Evolutionary conservation across 208 protist genomes (phyloP).

Genomic region (Trypanosoma caninum): DNA sequence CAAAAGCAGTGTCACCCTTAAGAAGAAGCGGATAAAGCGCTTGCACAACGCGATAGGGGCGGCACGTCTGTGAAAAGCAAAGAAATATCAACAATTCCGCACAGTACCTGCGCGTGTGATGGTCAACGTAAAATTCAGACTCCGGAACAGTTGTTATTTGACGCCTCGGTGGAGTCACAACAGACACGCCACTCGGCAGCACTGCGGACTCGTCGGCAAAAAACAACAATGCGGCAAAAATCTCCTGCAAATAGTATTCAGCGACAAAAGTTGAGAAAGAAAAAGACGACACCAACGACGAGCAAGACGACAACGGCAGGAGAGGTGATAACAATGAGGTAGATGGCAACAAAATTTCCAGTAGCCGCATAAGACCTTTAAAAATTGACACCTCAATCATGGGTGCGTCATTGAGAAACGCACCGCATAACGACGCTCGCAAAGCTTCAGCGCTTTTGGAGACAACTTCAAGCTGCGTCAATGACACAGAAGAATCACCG

Average conservation of each 20-base stretch:
- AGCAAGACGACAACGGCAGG: too few relatives aligned
- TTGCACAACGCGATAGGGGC: conserved; percentile 30
- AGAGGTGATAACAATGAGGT: conserved; percentile 1
- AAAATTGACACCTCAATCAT: conserved; percentile 54
- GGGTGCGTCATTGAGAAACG: conserved; percentile 47
- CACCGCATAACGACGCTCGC: conserved; percentile 34
- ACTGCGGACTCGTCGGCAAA: conserved; percentile 27
- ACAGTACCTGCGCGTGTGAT: conserved; percentile 39
- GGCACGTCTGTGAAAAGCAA: conserved; percentile 40
- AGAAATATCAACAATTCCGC: conserved; percentile 49
- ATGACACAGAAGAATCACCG: conserved; percentile 6
- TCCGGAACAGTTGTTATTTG: conserved; percentile 6
- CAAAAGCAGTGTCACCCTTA: background rate
- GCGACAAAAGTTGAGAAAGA: too few relatives aligned
- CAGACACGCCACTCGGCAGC: background rate
- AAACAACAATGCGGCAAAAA: conserved; percentile 46
- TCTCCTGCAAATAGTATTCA: conserved; percentile 44
- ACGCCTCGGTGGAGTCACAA: background rate
- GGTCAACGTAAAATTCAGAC: conserved; percentile 59
- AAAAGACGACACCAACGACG: too few relatives aligned
- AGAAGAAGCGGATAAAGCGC: conserved; percentile 76
- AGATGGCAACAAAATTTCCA: conserved; percentile 8
- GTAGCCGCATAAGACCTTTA: conserved; percentile 18
- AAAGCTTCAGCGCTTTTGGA: conserved; percentile 34
- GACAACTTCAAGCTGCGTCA: conserved; percentile 28